Percentiles rank a stretch among this genome's conserved stretches.
These are phyloP conservation scores for Ramaria rubella DNA, from an alignment of 768 basidiomycete genomes.

Conservation along the genomic window DNA sequence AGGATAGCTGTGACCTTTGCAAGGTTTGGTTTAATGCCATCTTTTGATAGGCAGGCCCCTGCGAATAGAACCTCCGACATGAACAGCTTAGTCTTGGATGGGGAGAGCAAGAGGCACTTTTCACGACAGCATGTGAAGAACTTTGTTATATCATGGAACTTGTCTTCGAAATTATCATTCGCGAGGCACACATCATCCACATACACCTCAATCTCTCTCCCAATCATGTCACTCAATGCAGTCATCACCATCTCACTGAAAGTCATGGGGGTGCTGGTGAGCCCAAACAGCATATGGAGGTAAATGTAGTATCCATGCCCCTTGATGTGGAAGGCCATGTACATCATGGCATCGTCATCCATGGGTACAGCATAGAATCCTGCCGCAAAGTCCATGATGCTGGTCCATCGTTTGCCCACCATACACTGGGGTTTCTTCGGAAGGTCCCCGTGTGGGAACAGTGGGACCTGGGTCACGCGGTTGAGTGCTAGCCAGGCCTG, in stretches of 20 bases:
- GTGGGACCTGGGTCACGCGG: constrained; percentile 12
- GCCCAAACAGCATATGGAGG: constrained; percentile 34
- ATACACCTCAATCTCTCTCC: constrained; percentile 1
- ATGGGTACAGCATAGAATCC: constrained; percentile 28
- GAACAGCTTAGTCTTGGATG: constrained; percentile 20
- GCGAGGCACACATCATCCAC: constrained; percentile 28
- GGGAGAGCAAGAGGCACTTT: constrained; percentile 6
- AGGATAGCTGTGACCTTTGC: constrained; percentile 34
- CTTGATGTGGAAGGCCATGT: constrained; percentile 28
- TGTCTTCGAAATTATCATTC: constrained; percentile 27
- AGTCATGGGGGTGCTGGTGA: constrained; percentile 32
- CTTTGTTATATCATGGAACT: constrained; percentile 12
- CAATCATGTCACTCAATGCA: constrained; percentile 14
- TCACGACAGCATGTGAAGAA: constrained; percentile 10
- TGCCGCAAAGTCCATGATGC: constrained; percentile 32
- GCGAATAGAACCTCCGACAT: constrained; percentile 31
- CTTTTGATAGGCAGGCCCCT: constrained; percentile 26
- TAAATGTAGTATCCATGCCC: constrained; percentile 33
- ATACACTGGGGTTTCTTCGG: constrained; percentile 31
- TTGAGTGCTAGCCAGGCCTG: constrained; percentile 33
- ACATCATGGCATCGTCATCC: constrained; percentile 2
- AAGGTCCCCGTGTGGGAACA: constrained; percentile 30
- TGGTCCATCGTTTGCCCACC: constrained; percentile 30
- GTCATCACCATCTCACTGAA: constrained; percentile 22
- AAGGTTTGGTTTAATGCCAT: not conserved